phyloP scores from a whole-genome alignment of 2,329 filamentous ascomycete species.

The Fusarium cyanostomum region DNA sequence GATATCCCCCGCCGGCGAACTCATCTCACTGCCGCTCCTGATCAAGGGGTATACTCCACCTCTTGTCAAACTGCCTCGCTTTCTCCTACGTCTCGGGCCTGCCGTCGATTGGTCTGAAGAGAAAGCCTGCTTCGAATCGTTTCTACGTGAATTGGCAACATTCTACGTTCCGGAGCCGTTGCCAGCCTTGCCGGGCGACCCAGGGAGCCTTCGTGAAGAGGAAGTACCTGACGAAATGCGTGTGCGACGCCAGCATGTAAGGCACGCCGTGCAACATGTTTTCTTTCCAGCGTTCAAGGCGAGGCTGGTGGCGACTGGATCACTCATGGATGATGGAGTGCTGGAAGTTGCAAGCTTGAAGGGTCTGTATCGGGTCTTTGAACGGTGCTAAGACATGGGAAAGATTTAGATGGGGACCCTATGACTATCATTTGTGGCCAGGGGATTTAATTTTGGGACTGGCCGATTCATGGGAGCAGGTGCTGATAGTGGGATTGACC shows the following conservation, averaged over 20 bases:
- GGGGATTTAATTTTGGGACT: neutral
- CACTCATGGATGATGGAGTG: constrained; percentile 76
- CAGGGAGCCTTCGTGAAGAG: constrained; percentile 47
- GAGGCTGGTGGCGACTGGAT: constrained; percentile 81
- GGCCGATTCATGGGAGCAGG: neutral
- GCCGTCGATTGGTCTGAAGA: constrained; percentile 89
- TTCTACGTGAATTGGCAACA: constrained; percentile 84
- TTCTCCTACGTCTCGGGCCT: constrained; percentile 87
- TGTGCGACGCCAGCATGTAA: constrained; percentile 73
- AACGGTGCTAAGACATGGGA: constrained; percentile 73
- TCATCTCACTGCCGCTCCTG: constrained; percentile 83
- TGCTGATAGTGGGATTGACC: constrained; percentile 3
- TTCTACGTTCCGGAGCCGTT: constrained; percentile 93
- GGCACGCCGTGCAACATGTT: constrained; percentile 80
- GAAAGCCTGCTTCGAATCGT: constrained; percentile 83
- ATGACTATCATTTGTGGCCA: constrained; percentile 8
- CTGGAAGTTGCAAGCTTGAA: constrained; percentile 92
- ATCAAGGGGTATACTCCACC: constrained; percentile 89
- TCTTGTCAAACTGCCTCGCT: constrained; percentile 86
- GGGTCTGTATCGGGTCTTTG: constrained; percentile 92
- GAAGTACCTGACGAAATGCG: constrained; percentile 60
- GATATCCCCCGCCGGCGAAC: constrained; percentile 78
- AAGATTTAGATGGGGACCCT: neutral
- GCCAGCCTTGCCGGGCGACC: constrained; percentile 59
- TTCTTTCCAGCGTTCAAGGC: constrained; percentile 91